Conservation (phyloP, 805 yeast species). For the Cyberlindnera samutprakarnensis region DNA sequence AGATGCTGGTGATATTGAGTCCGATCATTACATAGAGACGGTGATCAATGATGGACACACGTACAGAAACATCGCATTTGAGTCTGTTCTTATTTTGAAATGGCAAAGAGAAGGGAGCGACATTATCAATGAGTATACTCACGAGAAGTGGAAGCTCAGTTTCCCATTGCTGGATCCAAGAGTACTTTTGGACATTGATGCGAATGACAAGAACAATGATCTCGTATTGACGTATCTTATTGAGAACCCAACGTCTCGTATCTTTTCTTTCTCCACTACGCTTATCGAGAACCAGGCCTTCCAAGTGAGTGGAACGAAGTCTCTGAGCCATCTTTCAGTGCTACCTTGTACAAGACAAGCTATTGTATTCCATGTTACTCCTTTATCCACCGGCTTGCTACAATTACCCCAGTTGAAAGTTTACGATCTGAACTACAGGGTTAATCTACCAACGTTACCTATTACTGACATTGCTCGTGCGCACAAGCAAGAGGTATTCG, state of each 20-base stretch:
- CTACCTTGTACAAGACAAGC: slow-evolving; percentile 52
- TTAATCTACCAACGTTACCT: slow-evolving; percentile 45
- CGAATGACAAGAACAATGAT: slow-evolving; percentile 13
- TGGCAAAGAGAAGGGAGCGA: slow-evolving; percentile 28
- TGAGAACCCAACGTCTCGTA: slow-evolving; percentile 70
- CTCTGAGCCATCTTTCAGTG: slow-evolving; percentile 25
- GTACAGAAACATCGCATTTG: slow-evolving; percentile 31
- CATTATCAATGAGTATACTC: slow-evolving; percentile 23
- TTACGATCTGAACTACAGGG: slow-evolving; percentile 61
- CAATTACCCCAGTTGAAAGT: slow-evolving; percentile 57
- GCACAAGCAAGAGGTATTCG: slow-evolving; percentile 22
- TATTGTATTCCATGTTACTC: slow-evolving; percentile 28
- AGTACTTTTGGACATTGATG: slow-evolving; percentile 38
- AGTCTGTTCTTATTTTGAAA: slow-evolving; percentile 19
- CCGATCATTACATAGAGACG: slow-evolving; percentile 23
- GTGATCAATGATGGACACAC: slow-evolving; percentile 30
- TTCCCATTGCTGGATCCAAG: slow-evolving; percentile 68
- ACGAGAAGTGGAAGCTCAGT: slow-evolving; percentile 40
- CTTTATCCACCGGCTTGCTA: slow-evolving; percentile 17
- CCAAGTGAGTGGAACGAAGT: slow-evolving; percentile 30
- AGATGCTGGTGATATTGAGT: slow-evolving; percentile 7
- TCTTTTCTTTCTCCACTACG: slow-evolving; percentile 53
- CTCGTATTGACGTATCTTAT: slow-evolving; percentile 40
- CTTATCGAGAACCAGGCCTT: slow-evolving; percentile 30
- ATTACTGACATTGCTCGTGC: slow-evolving; percentile 26